These are phyloP conservation scores for grape (Vitis vinifera) DNA, from an alignment of 164 flowering plant species.

Conservation along the genomic window DNA sequence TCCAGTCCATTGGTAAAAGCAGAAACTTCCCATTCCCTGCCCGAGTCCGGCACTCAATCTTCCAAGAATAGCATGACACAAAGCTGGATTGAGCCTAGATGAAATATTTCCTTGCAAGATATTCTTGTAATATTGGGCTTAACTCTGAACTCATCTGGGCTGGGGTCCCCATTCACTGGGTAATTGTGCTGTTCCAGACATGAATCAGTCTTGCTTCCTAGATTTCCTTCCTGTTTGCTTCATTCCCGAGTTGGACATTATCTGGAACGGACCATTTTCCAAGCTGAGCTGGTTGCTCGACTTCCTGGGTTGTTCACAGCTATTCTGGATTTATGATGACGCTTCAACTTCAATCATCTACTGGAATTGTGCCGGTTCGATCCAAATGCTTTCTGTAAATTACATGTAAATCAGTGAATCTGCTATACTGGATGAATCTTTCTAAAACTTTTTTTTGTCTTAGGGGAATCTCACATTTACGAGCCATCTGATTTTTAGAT, in stretches of 20 bases:
- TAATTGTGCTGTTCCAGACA: no score
- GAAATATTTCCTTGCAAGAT: conserved; percentile 6
- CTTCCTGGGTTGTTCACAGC: no score
- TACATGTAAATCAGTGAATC: not conserved
- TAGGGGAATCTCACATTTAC: not conserved
- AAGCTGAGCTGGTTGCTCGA: no score
- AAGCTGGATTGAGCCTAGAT: conserved; percentile 56
- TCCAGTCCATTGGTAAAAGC: conserved; percentile 5
- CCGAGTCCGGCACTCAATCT: conserved; percentile 42
- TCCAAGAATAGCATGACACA: conserved; percentile 50
- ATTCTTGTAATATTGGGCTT: not conserved
- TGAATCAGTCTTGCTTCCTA: no score
- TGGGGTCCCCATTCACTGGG: no score
- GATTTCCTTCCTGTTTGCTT: no score
- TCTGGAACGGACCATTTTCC: no score
- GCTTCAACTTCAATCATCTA: no score
- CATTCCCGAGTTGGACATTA: no score
- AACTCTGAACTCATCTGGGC: not conserved
- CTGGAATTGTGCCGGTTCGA: no score
- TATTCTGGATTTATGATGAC: no score
- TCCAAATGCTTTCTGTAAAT: not conserved
- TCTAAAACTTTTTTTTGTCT: not conserved
- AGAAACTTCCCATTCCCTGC: conserved; percentile 15
- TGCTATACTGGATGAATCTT: not conserved
- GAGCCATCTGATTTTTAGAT: not conserved